Percentiles rank a stretch among this genome's conserved stretches.
These are phyloP conservation scores for Oidiodendron maius DNA, from an alignment of 495 filamentous ascomycete genomes.

Conservation along the genomic window DNA sequence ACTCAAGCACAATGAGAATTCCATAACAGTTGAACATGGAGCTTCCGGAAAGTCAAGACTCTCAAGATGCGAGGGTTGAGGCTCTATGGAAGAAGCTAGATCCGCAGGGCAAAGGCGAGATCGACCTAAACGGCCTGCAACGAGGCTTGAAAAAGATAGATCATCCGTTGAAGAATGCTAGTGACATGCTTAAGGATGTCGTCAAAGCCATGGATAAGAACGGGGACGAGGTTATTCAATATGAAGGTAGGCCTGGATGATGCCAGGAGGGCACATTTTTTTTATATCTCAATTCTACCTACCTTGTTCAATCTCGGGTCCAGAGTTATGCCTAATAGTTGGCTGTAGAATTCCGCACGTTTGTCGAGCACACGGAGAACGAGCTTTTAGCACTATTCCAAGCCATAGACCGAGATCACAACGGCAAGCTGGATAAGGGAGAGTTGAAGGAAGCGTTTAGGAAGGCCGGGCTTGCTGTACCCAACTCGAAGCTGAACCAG, in stretches of 20 bases:
- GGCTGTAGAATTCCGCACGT: slow-evolving; percentile 75
- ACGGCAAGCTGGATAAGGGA: slow-evolving; percentile 81
- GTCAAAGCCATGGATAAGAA: slow-evolving; percentile 77
- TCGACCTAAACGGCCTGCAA: slow-evolving; percentile 78
- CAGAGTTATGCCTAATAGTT: background rate
- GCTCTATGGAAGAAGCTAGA: slow-evolving; percentile 78
- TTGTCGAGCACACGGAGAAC: slow-evolving; percentile 80
- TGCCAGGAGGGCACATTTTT: no score
- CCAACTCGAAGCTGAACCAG: slow-evolving; percentile 66
- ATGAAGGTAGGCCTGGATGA: slow-evolving; percentile 54
- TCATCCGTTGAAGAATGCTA: slow-evolving; percentile 93
- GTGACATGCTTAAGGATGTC: slow-evolving; percentile 74
- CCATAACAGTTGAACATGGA: slow-evolving; percentile 25
- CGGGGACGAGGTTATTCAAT: slow-evolving; percentile 84
- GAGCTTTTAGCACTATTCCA: slow-evolving; percentile 77
- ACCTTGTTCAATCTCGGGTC: no score
- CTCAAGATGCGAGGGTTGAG: slow-evolving; percentile 71
- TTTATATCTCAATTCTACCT: no score
- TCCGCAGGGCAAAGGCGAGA: slow-evolving; percentile 63
- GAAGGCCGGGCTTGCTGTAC: slow-evolving; percentile 71
- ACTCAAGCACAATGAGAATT: slow-evolving; percentile 12
- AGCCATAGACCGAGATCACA: slow-evolving; percentile 78
- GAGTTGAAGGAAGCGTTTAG: slow-evolving; percentile 77
- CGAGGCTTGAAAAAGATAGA: slow-evolving; percentile 83
- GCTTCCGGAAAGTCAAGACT: slow-evolving; percentile 58